Evolutionary conservation across 2,329 filamentous ascomycete genomes (phyloP).

Genomic region (Penicillium sp.): DNA sequence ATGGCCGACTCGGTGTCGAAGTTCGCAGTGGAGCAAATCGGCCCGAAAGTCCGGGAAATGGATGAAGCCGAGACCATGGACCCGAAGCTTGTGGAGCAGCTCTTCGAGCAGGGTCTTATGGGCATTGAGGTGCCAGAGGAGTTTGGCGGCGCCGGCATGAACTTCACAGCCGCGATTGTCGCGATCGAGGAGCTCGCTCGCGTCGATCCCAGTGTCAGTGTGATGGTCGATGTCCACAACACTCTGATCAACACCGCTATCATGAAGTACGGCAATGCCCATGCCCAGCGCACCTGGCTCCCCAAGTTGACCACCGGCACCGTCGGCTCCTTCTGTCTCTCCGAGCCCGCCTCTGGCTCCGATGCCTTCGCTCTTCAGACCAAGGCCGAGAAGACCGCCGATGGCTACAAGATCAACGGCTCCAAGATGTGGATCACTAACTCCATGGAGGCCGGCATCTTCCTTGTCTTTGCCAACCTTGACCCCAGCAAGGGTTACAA

Average conservation of each 20-base stretch:
- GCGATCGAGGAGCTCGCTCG: constrained; percentile 95
- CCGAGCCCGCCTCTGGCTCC: constrained; percentile 86
- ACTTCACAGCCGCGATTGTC: constrained; percentile 94
- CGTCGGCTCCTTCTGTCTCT: constrained; percentile 86
- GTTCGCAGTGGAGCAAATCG: constrained; percentile 83
- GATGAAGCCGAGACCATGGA: constrained; percentile 97
- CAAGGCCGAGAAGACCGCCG: constrained; percentile 75
- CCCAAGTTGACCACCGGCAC: constrained; percentile 87
- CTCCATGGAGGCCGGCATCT: constrained; percentile 86
- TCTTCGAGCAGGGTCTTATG: constrained; percentile 98
- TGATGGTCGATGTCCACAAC: constrained; percentile 96
- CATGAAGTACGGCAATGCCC: constrained; percentile 73
- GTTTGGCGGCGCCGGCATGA: constrained; percentile 95
- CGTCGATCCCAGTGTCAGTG: constrained; percentile 90
- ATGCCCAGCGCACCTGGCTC: constrained; percentile 78
- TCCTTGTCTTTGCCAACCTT: constrained; percentile 97
- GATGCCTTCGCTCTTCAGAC: constrained; percentile 95
- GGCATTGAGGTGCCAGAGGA: constrained; percentile 96
- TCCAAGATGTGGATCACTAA: constrained; percentile 99
- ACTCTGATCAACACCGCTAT: constrained; percentile 94
- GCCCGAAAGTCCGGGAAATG: constrained; percentile 93
- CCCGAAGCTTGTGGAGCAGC: constrained; percentile 76
- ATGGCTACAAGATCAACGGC: constrained; percentile 82
- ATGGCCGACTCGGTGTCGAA: constrained; percentile 89
- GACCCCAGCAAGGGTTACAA: constrained; percentile 91